Evolutionary conservation across 257 asterid genomes (phyloP), one percentile per base, ranked within the genome.

Genomic region (Solanum paucissectum): DNA sequence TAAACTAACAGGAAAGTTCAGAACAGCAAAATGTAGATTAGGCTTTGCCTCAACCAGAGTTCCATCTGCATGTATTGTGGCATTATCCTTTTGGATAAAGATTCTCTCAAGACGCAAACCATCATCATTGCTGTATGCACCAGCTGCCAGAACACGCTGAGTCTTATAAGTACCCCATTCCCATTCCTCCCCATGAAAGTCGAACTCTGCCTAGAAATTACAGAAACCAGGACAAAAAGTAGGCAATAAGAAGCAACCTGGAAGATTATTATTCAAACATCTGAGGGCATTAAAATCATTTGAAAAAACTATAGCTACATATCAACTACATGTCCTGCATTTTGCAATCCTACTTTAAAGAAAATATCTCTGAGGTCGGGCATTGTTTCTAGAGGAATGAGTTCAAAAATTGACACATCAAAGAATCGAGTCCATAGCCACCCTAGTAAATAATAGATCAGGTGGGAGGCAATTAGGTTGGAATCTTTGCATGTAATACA

Each of bases 131-230:
- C 98, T 95, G 94, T 97, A 97, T 89, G 95, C 92, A 82, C 99
- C 99, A 89, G 97, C 99, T 88, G 99, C 99, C 88, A 95, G 91
- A 88, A 97, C 95, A 16, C 98, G 99, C 90, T 95, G 99, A 89
- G 98, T 95, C 90, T 93, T 94, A 90, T 97, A 97, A 72, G 95
- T 89, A 87, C 99, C 99, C 99, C 99, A 97, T 90, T 97, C 99
- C 99, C 99, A 97, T 89, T 97, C 99, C 86, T 97, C 99, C 88
- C 99, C 99, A 89, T 94, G 95, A 87, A 97, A 95, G 91, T 97
- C 99, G 87, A 97, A 95, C 69, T 97, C 99, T 58, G 98, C 99
- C 99, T 95, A 49, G 85, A 49, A 81, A 32, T 81, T 81, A 46
- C 42, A 81, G 42, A 81, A 81, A 49, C 38, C 85, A 81, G 85